A percentile compares a stretch with the other conserved stretches of the same genome.
Evolutionary conservation across 2,329 filamentous ascomycete genomes (phyloP).

Genomic region (Hypoxylon sp.): DNA sequence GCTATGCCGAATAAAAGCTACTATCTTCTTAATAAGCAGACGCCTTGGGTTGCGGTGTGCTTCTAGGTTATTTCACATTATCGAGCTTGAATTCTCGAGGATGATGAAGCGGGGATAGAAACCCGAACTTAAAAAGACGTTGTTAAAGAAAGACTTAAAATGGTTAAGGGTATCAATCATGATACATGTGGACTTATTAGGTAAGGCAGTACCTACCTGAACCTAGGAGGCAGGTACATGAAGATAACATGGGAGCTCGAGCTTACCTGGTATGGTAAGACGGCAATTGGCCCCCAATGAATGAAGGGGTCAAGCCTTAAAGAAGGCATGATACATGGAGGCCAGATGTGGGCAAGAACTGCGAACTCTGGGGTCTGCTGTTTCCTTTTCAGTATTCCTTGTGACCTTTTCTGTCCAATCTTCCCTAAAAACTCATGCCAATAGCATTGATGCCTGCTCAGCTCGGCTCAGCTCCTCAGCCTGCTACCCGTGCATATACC

Average conservation of each 20-base stretch:
- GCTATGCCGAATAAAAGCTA: slow-evolving; percentile 6
- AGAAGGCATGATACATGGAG: slow-evolving; percentile 8
- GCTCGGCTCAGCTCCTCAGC: slow-evolving; percentile 7
- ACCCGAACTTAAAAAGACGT: slow-evolving; percentile 19
- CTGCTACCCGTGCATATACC: not conserved
- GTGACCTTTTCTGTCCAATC: slow-evolving; percentile 7
- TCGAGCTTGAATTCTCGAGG: slow-evolving; percentile 9
- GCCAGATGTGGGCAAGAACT: not conserved
- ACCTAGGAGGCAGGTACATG: slow-evolving; percentile 1
- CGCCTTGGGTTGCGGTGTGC: slow-evolving; percentile 3
- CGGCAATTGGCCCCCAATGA: slow-evolving; percentile 22
- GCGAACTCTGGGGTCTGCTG: slow-evolving; percentile 12
- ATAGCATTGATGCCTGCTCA: slow-evolving; percentile 11
- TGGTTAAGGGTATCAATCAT: slow-evolving; percentile 6
- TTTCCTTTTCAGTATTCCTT: slow-evolving; percentile 2
- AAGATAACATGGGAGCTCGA: not conserved
- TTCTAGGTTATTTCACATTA: slow-evolving; percentile 19
- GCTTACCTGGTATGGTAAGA: slow-evolving; percentile 12
- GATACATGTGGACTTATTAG: slow-evolving; percentile 26
- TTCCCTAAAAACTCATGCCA: not conserved
- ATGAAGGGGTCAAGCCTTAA: slow-evolving; percentile 13
- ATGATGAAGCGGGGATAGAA: slow-evolving; percentile 29
- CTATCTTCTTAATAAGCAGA: slow-evolving; percentile 23
- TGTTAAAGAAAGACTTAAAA: slow-evolving; percentile 10
- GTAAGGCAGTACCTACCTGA: slow-evolving; percentile 7